Conservation (phyloP, 2,329 filamentous ascomycete genomes). For the Chaetomium olivaceum region DNA sequence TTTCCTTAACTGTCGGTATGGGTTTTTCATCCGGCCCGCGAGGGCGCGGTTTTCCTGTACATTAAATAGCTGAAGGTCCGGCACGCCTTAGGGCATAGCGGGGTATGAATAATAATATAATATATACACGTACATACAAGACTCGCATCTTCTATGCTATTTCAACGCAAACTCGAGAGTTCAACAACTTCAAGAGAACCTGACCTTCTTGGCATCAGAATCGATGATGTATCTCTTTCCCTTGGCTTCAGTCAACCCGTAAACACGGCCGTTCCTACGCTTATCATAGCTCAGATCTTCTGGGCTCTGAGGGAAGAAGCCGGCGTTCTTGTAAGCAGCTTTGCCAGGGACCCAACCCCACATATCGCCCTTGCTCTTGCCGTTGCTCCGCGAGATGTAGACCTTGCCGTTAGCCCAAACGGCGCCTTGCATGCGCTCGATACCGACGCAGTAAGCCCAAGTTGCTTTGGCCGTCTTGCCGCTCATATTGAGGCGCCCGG, state of each 20-base stretch:
- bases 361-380: slow-evolving; percentile 36
- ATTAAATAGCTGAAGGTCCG: too few relatives aligned
- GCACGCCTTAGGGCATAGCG: too few relatives aligned
- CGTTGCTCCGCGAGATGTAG: slow-evolving; percentile 40
- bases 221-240: slow-evolving; percentile 21
- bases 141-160: too few relatives aligned
- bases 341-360: slow-evolving; percentile 38
- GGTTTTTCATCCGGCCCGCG: too few relatives aligned
- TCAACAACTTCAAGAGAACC: slow-evolving; percentile 8
- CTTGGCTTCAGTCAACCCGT: slow-evolving; percentile 25
- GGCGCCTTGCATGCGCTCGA: slow-evolving; percentile 40
- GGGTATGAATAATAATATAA: too few relatives aligned
- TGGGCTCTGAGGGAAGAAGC: slow-evolving; percentile 35
- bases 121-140: too few relatives aligned
- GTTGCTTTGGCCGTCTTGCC: slow-evolving; percentile 30
- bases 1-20: too few relatives aligned
- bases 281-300: slow-evolving; percentile 41
- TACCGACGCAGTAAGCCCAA: slow-evolving; percentile 39
- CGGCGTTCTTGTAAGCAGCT: slow-evolving; percentile 28
- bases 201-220: slow-evolving; percentile 1
- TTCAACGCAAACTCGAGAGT: neutral
- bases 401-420: slow-evolving; percentile 37
- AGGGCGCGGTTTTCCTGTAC: too few relatives aligned
- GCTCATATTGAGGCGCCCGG: slow-evolving; percentile 33
- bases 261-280: slow-evolving; percentile 25